phyloP scores from a whole-genome alignment of 176 grass and related monocot species.

The Areca catechu region DNA sequence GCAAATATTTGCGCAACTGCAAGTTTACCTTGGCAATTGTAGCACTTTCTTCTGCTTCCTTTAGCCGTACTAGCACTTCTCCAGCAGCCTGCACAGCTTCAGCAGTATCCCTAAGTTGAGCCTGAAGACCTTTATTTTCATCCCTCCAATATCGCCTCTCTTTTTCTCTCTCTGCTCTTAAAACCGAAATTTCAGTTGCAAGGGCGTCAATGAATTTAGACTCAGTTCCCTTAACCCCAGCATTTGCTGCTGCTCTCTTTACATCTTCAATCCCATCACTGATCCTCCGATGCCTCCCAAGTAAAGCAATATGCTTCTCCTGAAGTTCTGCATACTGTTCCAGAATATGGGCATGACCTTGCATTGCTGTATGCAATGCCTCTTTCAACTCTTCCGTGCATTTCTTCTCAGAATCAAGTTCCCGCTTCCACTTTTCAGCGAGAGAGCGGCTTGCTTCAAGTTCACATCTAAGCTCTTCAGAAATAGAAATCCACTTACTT shows the following conservation, averaged over 20 bases:
- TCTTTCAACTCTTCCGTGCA: slow-evolving; percentile 85
- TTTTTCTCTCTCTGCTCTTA: slow-evolving; percentile 54
- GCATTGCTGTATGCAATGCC: slow-evolving; percentile 84
- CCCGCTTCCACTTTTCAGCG: slow-evolving; percentile 36
- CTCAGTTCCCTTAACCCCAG: slow-evolving; percentile 56
- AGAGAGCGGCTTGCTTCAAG: slow-evolving; percentile 52
- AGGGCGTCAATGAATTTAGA: slow-evolving; percentile 67
- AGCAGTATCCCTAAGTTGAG: slow-evolving; percentile 70
- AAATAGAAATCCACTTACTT: slow-evolving; percentile 72
- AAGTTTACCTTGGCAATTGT: slow-evolving; percentile 45
- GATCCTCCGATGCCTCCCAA: slow-evolving; percentile 63
- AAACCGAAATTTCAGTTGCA: slow-evolving; percentile 60
- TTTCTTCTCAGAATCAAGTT: slow-evolving; percentile 74
- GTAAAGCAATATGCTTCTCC: slow-evolving; percentile 80
- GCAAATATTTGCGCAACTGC: slow-evolving; percentile 2
- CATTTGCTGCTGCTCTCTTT: slow-evolving; percentile 65
- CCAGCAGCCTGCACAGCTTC: slow-evolving; percentile 94
- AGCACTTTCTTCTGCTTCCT: slow-evolving; percentile 71
- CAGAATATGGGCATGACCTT: slow-evolving; percentile 74
- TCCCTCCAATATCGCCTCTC: slow-evolving; percentile 48
- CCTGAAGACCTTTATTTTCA: slow-evolving; percentile 70
- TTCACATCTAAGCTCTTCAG: slow-evolving; percentile 79
- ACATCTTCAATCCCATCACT: slow-evolving; percentile 73
- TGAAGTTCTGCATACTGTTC: slow-evolving; percentile 97
- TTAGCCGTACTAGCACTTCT: slow-evolving; percentile 72